Percentiles rank a stretch among this genome's conserved stretches.
Conservation (phyloP, 2,329 filamentous ascomycete species). For the Huntiella moniliformis region DNA sequence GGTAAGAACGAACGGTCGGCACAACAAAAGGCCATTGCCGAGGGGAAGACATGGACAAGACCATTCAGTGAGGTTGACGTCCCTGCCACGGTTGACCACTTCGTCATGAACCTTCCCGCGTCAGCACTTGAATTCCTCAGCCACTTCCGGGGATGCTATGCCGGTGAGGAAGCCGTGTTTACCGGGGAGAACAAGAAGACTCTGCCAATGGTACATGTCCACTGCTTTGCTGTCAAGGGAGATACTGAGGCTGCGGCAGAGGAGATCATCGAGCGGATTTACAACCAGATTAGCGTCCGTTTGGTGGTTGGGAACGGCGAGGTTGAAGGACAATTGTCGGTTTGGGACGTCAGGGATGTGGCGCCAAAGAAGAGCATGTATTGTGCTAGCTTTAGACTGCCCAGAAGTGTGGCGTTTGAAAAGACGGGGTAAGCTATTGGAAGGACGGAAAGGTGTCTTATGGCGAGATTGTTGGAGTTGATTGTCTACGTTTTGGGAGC, state of each 20-base stretch:
- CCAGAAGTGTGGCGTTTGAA: conserved; percentile 63
- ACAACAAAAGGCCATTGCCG: conserved; percentile 18
- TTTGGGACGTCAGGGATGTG: conserved; percentile 65
- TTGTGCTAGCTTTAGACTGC: conserved; percentile 79
- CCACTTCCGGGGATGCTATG: conserved; percentile 61
- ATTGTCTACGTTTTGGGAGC: too few relatives aligned
- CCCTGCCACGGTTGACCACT: conserved; percentile 71
- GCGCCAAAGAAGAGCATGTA: conserved; percentile 93
- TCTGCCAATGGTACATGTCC: conserved; percentile 76
- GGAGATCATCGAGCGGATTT: conserved; percentile 26
- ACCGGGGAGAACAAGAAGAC: conserved; percentile 36
- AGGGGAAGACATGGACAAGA: conserved; percentile 10
- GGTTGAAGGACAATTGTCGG: conserved; percentile 29
- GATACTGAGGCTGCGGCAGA: conserved; percentile 46
- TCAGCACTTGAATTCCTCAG: conserved; percentile 66
- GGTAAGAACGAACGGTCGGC: conserved; percentile 19
- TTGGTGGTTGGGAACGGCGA: conserved; percentile 26
- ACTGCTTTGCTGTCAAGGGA: conserved; percentile 74
- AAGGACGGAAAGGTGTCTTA: too few relatives aligned
- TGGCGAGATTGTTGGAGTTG: too few relatives aligned
- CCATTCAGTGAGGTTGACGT: conserved; percentile 29
- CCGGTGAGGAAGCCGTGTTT: conserved; percentile 49
- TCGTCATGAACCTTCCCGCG: conserved; percentile 93
- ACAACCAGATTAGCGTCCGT: conserved; percentile 21
- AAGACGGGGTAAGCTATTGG: conserved; percentile 11